A percentile compares a stretch with the other conserved stretches of the same genome.
These are phyloP conservation scores for Trametes elegans DNA, from an alignment of 768 basidiomycete genomes.

Conservation along the genomic window DNA sequence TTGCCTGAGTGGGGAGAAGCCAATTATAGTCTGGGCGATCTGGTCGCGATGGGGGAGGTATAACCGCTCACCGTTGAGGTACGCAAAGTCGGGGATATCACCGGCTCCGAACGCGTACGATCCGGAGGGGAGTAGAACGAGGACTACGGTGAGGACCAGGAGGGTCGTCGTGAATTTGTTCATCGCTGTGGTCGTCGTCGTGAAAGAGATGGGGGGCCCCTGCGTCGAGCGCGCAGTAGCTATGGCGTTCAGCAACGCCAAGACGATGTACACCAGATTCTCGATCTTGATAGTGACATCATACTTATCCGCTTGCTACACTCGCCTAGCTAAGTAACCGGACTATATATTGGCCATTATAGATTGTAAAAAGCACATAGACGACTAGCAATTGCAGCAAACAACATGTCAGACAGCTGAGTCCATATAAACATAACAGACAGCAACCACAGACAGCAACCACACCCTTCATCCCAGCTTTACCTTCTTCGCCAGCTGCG, in stretches of 20 bases:
- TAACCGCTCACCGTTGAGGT: constrained; percentile 49
- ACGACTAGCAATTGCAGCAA: constrained; percentile 16
- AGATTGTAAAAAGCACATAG: constrained; percentile 13
- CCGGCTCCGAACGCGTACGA: constrained; percentile 60
- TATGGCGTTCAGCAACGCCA: constrained; percentile 7
- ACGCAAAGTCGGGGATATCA: constrained; percentile 71
- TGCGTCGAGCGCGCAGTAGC: not conserved
- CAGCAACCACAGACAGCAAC: too few relatives aligned
- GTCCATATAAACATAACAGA: constrained; percentile 20
- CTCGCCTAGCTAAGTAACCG: not conserved
- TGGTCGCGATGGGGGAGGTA: not conserved
- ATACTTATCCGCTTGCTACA: not conserved
- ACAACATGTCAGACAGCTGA: constrained; percentile 15
- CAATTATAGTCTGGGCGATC: constrained; percentile 4
- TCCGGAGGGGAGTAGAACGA: constrained; percentile 42
- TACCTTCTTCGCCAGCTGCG: constrained; percentile 60
- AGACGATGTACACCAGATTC: constrained; percentile 3
- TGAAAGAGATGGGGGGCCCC: not conserved
- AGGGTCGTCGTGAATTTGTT: constrained; percentile 21
- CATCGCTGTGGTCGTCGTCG: constrained; percentile 22
- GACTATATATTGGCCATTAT: constrained; percentile 6
- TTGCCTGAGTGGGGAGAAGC: constrained; percentile 42
- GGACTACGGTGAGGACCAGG: constrained; percentile 26
- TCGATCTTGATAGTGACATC: constrained; percentile 22
- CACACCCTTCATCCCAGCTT: constrained; percentile 48